Percentiles rank a stretch among this genome's conserved stretches.
These are phyloP conservation scores for Omphalea diandra DNA, from an alignment of 441 rosid species.

Conservation along the genomic window DNA sequence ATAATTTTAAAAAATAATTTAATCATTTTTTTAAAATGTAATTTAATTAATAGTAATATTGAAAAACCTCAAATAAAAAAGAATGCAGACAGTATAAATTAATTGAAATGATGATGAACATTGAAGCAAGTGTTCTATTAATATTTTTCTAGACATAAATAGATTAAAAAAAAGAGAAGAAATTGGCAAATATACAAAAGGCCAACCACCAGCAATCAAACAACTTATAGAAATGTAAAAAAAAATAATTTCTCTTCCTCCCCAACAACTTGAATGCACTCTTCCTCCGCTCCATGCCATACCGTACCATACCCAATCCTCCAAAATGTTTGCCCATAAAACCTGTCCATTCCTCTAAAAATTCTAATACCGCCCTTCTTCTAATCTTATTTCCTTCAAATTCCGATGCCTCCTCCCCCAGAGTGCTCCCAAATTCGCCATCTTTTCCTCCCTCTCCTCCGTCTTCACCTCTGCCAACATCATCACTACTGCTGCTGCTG, in stretches of 20 bases:
- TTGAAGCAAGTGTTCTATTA: background rate
- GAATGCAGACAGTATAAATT: too few species aligned
- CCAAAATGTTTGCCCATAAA: slow-evolving; percentile 33
- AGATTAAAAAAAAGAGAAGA: background rate
- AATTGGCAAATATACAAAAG: too few species aligned
- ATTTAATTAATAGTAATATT: too few species aligned
- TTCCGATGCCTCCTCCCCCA: slow-evolving; percentile 39
- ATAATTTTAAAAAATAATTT: too few species aligned
- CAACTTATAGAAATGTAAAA: too few species aligned
- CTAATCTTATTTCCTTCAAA: slow-evolving; percentile 14
- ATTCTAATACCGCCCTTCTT: slow-evolving; percentile 26
- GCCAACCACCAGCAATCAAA: background rate
- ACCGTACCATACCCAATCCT: too few species aligned
- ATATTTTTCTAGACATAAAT: background rate
- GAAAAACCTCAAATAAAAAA: too few species aligned
- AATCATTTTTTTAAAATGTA: too few species aligned
- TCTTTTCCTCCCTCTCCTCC: slow-evolving; percentile 42
- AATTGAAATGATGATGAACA: too few species aligned
- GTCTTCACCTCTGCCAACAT: slow-evolving; percentile 39
- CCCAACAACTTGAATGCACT: slow-evolving; percentile 20
- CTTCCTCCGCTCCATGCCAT: slow-evolving; percentile 7
- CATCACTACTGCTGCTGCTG: slow-evolving; percentile 53
- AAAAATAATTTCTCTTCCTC: background rate
- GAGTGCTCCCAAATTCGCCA: slow-evolving; percentile 36
- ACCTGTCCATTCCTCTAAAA: slow-evolving; percentile 21